A percentile compares a stretch with the other conserved stretches of the same genome.
These are phyloP conservation scores for Artemisia tridentata DNA, from an alignment of 129 eudicot species.

Conservation along the genomic window DNA sequence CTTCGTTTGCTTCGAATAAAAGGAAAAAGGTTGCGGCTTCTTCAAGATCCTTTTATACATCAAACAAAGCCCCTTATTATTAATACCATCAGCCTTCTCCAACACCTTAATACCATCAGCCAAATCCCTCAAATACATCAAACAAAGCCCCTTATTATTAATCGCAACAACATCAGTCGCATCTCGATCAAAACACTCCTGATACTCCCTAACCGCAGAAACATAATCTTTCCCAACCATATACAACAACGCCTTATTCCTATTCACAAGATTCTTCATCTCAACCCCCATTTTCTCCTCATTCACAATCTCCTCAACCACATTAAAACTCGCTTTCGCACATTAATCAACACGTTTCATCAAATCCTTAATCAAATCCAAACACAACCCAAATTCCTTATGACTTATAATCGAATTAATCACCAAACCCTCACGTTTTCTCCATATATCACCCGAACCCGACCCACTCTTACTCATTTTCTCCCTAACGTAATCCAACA, in stretches of 20 bases:
- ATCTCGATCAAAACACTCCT: conserved; percentile 87
- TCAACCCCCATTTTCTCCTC: conserved; percentile 16
- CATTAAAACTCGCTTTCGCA: conserved; percentile 52
- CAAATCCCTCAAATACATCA: conserved; percentile 94
- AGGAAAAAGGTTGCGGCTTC: no score
- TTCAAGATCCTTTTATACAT: no score
- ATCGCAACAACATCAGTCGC: conserved; percentile 74
- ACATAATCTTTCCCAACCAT: conserved; percentile 90
- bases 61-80: no score
- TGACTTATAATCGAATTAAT: no score
- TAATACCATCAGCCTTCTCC: no score
- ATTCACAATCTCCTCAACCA: conserved; percentile 44
- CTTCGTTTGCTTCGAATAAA: no score
- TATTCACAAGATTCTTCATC: no score
- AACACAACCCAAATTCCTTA: conserved; percentile 47
- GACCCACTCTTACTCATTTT: no score
- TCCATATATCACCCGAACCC: no score
- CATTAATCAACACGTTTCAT: conserved; percentile 33
- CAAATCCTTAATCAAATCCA: conserved; percentile 53
- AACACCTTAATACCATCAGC: conserved; percentile 82
- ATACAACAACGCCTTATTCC: conserved; percentile 22
- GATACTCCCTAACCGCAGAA: conserved; percentile 92
- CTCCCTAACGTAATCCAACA: no score
- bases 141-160: conserved; percentile 83
- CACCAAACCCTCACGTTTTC: no score